These are phyloP conservation scores for Scleroderma citrinum DNA, from an alignment of 768 basidiomycete genomes.

Conservation along the genomic window DNA sequence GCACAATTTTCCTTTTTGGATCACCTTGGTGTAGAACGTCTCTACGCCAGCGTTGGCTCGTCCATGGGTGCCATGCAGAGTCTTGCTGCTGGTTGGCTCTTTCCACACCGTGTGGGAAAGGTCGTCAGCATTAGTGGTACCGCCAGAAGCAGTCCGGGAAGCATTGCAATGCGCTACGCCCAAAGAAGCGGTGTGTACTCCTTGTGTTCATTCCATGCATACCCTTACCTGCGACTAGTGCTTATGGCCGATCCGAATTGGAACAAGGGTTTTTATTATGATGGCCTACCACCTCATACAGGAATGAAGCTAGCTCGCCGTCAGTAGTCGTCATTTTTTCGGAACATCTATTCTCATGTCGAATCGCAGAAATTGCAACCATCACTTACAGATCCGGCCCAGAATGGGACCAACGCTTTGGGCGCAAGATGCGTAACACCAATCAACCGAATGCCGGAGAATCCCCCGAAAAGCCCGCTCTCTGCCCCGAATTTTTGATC, in stretches of 20 bases:
- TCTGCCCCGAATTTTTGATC: constrained; percentile 97
- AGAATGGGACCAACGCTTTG: constrained; percentile 99
- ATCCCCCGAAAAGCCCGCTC: constrained; percentile 47
- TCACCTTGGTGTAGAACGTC: constrained; percentile 70
- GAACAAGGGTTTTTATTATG: constrained; percentile 99
- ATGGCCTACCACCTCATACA: constrained; percentile 88
- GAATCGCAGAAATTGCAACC: constrained; percentile 83
- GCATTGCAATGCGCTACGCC: constrained; percentile 93
- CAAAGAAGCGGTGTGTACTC: constrained; percentile 79
- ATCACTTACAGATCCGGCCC: constrained; percentile 99
- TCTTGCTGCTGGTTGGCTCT: constrained; percentile 90
- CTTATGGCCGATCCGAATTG: constrained; percentile 99
- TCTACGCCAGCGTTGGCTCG: constrained; percentile 91
- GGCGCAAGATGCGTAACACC: constrained; percentile 56
- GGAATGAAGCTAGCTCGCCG: constrained; percentile 99
- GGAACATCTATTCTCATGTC: background rate
- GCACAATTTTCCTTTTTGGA: constrained; percentile 89
- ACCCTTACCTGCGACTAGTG: constrained; percentile 43
- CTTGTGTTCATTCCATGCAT: background rate
- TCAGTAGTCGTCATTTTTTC: constrained; percentile 35
- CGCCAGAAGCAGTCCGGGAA: constrained; percentile 84
- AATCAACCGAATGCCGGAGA: constrained; percentile 2
- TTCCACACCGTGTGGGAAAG: constrained; percentile 83
- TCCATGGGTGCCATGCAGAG: constrained; percentile 99
- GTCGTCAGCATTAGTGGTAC: constrained; percentile 94